Evolutionary conservation across 2,329 filamentous ascomycete species (phyloP), one percentile per base, ranked within the genome.

Genomic region (Lomentospora prolificans): DNA sequence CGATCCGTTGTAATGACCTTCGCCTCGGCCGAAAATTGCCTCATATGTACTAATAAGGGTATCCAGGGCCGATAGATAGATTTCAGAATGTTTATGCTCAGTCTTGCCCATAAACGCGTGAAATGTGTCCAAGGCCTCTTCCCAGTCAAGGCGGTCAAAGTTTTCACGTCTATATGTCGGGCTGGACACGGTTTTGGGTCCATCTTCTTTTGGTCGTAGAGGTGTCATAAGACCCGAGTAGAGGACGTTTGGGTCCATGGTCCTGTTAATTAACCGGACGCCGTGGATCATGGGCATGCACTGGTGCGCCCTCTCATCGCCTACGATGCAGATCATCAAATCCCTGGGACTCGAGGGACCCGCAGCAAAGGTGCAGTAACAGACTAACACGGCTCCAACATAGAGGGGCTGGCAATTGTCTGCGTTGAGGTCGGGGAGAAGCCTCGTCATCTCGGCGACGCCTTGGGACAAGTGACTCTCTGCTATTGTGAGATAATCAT

Each of bases 331-430:
- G 14, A 67, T 57, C 10, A 67, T 62, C 3, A 67, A 60, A 28
- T 67, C 66, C 28, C 65, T 59, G 2, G 58, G 58, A 8, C 63
- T 59, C 3, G 59, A 61, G 2, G 66, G 66, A 2, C 66, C 66
- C 5, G 65, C 64, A 27, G 66, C 66, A 57, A 67, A 66, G 6
- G 62, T 62, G 44, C 63, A 66, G 44, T 65, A 66, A 51, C 65
- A 67, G 5, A 66, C 60, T 4, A 67, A 60, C 19, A 63, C 55
- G 6, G 65, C 61, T 2, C 64, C 61, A 6, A 66, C 57, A 51
- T 67, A 67, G 12, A 66, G 55, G 6, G 65, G 61, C n/a, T 64
- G 64, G 39, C 65, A 67, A 51, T 65, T 67, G 46, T 58, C 57
- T 22, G 62, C 58, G 51, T 64, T 61, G 2, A 66, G 51, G n/a